Conservation (phyloP, 1,284 basidiomycete genomes). For the Boletus calvinii region DNA sequence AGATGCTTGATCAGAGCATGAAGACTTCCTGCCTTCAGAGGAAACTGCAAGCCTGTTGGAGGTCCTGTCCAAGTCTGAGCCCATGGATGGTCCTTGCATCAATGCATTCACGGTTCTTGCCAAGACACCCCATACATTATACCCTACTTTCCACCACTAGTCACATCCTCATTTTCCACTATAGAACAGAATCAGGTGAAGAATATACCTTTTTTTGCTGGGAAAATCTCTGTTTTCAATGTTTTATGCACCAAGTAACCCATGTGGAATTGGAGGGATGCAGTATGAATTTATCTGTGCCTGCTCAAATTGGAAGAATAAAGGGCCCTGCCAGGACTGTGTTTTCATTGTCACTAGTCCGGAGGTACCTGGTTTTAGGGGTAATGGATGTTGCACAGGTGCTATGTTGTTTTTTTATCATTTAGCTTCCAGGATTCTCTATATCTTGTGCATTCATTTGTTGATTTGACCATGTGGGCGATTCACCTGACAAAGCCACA, state of each 20-base stretch:
- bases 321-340: conserved; percentile 7
- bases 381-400: neutral
- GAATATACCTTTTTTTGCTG: neutral
- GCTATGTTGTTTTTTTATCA: conserved; percentile 3
- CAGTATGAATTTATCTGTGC: conserved; percentile 4
- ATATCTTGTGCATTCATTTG: conserved; percentile 12
- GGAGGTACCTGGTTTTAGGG: neutral
- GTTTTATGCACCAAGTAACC: conserved; percentile 12
- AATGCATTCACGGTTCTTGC: too few relatives aligned
- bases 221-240: conserved; percentile 8
- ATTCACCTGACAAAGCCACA: conserved; percentile 1
- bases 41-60: too few relatives aligned
- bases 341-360: conserved; percentile 6
- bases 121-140: too few relatives aligned
- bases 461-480: conserved; percentile 6
- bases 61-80: too few relatives aligned
- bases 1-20: too few relatives aligned
- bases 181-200: too few relatives aligned
- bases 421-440: neutral
- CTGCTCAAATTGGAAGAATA: conserved; percentile 5
- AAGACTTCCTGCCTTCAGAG: too few relatives aligned
- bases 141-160: too few relatives aligned
- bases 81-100: too few relatives aligned
- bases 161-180: too few relatives aligned
- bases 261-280: conserved; percentile 12